Conservation (phyloP, 1,139 yeast genomes). For the Geotrichum reessii region DNA sequence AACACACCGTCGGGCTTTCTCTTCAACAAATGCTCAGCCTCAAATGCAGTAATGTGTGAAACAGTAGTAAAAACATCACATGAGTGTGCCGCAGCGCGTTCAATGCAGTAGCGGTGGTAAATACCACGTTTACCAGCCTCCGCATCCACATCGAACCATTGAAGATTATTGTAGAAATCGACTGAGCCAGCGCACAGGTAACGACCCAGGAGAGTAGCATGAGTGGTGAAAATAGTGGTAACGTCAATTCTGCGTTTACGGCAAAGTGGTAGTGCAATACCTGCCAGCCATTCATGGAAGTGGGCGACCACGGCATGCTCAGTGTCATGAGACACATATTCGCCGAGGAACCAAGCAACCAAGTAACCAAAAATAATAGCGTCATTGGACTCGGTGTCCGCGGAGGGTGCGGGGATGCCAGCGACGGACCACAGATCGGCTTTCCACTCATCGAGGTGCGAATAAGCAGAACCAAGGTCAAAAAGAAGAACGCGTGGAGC, state of each 20-base stretch:
- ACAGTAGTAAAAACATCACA: conserved; percentile 98
- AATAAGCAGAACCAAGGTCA: conserved; percentile 71
- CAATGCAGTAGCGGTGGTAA: conserved; percentile 94
- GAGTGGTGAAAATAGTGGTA: conserved; percentile 94
- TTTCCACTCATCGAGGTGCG: conserved; percentile 84
- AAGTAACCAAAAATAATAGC: conserved; percentile 89
- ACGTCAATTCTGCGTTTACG: conserved; percentile 87
- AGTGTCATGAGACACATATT: conserved; percentile 72
- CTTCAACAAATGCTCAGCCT: conserved; percentile 85
- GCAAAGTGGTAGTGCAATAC: conserved; percentile 89
- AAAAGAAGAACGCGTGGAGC: conserved; percentile 90
- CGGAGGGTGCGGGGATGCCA: conserved; percentile 89
- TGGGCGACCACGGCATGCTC: conserved; percentile 89
- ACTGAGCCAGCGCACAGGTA: conserved; percentile 94
- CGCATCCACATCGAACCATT: conserved; percentile 88
- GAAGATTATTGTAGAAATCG: conserved; percentile 89
- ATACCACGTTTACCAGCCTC: conserved; percentile 98
- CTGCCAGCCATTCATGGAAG: conserved; percentile 98
- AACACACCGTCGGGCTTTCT: conserved; percentile 96
- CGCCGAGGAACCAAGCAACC: conserved; percentile 97
- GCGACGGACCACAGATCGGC: conserved; percentile 85
- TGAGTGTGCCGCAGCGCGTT: conserved; percentile 92
- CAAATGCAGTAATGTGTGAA: conserved; percentile 92
- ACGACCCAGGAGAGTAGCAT: conserved; percentile 91
- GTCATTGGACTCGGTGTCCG: conserved; percentile 82